phyloP scores from a whole-genome alignment of 2,329 filamentous ascomycete species.

The Exophiala mesophila region DNA sequence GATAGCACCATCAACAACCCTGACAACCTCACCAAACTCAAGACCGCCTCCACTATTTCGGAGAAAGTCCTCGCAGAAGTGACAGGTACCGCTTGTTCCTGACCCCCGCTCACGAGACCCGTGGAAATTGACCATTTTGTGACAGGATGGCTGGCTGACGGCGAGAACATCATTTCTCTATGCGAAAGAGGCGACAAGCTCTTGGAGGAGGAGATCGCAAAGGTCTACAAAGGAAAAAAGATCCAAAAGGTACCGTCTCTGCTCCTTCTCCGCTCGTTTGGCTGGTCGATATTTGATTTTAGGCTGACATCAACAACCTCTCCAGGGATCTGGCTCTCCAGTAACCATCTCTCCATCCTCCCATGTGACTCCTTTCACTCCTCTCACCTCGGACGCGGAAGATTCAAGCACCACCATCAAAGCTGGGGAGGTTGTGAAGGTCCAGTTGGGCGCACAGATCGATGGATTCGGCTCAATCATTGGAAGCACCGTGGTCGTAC shows the following conservation, averaged over 20 bases:
- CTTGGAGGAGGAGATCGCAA: conserved; percentile 84
- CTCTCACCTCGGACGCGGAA: conserved; percentile 75
- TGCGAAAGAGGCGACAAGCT: conserved; percentile 96
- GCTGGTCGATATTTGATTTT: too few relatives aligned
- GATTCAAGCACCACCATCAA: conserved; percentile 78
- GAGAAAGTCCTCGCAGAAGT: conserved; percentile 78
- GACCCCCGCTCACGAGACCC: not conserved
- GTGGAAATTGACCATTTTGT: conserved; percentile 3
- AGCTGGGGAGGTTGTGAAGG: conserved; percentile 85
- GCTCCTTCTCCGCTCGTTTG: conserved; percentile 37
- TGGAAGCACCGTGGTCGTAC: conserved; percentile 82
- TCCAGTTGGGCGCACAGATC: conserved; percentile 98
- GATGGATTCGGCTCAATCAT: conserved; percentile 96
- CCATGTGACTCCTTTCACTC: conserved; percentile 95
- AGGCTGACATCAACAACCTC: conserved; percentile 41
- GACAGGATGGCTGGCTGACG: conserved; percentile 66
- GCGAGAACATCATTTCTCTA: conserved; percentile 86
- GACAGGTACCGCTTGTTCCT: too few relatives aligned
- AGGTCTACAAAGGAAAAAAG: conserved; percentile 99
- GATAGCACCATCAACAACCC: conserved; percentile 59
- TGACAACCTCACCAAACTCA: conserved; percentile 97
- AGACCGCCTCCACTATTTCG: conserved; percentile 89
- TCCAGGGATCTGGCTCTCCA: conserved; percentile 58
- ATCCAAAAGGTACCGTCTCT: conserved; percentile 67
- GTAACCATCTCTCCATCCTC: conserved; percentile 91